These are phyloP conservation scores for Cyclotella atomus DNA, from an alignment of 108 stramenopile genomes.

Conservation along the genomic window DNA sequence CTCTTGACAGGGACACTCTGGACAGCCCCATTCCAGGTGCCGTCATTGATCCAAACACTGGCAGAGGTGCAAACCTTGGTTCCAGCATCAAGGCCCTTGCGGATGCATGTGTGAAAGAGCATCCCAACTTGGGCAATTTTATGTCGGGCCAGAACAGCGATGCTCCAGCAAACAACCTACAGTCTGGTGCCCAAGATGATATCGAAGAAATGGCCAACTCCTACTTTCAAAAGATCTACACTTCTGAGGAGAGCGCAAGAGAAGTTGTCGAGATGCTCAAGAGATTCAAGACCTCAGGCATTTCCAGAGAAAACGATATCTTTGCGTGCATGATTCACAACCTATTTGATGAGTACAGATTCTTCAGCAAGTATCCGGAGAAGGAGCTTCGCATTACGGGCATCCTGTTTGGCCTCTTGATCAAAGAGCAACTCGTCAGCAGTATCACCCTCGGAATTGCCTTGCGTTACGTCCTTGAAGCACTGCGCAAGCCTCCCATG, in stretches of 20 bases:
- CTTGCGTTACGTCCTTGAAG: constrained; percentile 96
- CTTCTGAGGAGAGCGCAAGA: constrained; percentile 90
- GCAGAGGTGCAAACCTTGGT: constrained; percentile 56
- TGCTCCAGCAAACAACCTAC: constrained; percentile 16
- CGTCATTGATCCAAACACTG: constrained; percentile 32
- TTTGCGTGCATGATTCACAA: constrained; percentile 99
- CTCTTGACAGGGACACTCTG: constrained; percentile 60
- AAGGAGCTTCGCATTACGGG: constrained; percentile 99
- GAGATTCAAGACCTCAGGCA: constrained; percentile 92
- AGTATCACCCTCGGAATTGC: constrained; percentile 99
- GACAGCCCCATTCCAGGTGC: constrained; percentile 52
- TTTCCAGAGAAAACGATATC: constrained; percentile 94
- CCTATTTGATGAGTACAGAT: constrained; percentile 98
- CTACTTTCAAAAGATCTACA: constrained; percentile 98
- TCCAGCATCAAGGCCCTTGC: constrained; percentile 71
- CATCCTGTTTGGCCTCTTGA: constrained; percentile 95
- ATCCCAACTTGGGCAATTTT: constrained; percentile 53
- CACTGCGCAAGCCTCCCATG: constrained; percentile 90
- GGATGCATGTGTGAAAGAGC: constrained; percentile 63
- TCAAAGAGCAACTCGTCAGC: constrained; percentile 97
- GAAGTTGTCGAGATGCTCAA: constrained; percentile 97
- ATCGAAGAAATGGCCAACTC: constrained; percentile 96
- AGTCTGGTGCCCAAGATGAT: constrained; percentile 68
- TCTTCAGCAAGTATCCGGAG: constrained; percentile 98
- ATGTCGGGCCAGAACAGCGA: constrained; percentile 3